Evolutionary conservation across 768 basidiomycete genomes (phyloP), one percentile per base, ranked within the genome.

Genomic region (Hericium rajendrae): DNA sequence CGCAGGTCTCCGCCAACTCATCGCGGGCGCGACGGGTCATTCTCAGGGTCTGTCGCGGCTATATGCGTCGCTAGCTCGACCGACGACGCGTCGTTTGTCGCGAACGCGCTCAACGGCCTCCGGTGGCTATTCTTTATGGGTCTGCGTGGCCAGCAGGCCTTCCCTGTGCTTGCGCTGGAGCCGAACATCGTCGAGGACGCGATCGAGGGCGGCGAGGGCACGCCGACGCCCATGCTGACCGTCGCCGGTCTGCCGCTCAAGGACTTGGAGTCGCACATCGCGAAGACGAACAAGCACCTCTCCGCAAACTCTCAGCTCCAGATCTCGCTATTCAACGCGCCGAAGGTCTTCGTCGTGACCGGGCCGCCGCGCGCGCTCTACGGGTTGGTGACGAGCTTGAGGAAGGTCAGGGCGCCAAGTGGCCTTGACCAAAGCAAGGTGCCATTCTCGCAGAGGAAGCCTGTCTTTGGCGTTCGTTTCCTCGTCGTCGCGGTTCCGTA

Each of bases 1-100:
- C 0, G 90, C 85, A 9, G 82, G 94, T 66, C 78, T 97, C 69
- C 83, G 89, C 40, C 72, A 77, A 49, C 80, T 80, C 49, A 78
- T 98, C 55, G 76, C 82, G 10, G 95, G 95, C 38, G 83, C 94
- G 2, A 98, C 97, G 15, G 97, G 97, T 37, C 97, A 99, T 73
- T 97, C 94, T 2, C 95, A 98, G 71, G 97, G 97, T 62, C 84
- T 64, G 85, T 97, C 51, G 91, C 94, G 12, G 97, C 97, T n/a
- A 81, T 94, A 54, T 85, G 82, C 40, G 83, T 97, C 65, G 80
- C 94, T 6, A 83, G 90, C 4, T 92, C 94, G 4, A 76, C 77
- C 16, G 83, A 84, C 24, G 83, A 85, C 59, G 85, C 86, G 50
- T 84, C 86, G 3, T 90, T 92, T 71, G 74, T 79, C 56, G 72